These are phyloP conservation scores for Aspergillus oerlinghausenensis DNA, from an alignment of 2,329 filamentous ascomycete genomes.

Conservation along the genomic window DNA sequence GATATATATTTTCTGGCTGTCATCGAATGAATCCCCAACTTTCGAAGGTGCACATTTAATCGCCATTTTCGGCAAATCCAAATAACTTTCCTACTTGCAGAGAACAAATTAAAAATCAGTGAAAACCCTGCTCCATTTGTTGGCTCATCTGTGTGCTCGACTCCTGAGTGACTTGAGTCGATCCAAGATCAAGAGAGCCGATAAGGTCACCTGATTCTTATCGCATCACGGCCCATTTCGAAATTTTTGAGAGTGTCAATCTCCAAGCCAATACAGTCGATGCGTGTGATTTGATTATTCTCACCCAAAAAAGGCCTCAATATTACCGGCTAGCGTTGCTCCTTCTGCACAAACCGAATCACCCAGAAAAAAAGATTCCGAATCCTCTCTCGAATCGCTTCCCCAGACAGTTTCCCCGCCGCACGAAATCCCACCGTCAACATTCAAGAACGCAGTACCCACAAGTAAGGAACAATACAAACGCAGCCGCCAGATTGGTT, in stretches of 20 bases:
- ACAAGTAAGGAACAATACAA: neutral
- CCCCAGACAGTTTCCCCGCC: neutral
- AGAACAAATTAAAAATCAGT: neutral
- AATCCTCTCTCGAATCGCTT: neutral
- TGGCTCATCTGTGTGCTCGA: neutral
- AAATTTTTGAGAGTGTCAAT: neutral
- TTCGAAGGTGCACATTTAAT: neutral
- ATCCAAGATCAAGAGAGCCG: neutral
- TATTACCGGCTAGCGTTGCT: neutral
- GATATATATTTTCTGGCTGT: neutral
- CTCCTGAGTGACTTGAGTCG: neutral
- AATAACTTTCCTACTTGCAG: neutral
- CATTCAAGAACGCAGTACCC: neutral
- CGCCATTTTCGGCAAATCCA: neutral
- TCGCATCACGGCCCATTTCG: neutral
- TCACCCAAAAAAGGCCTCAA: neutral
- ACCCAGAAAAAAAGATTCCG: neutral
- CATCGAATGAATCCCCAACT: too few species aligned
- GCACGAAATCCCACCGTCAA: neutral
- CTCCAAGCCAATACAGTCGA: neutral
- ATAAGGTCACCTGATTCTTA: neutral
- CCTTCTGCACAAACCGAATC: neutral
- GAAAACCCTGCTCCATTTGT: neutral
- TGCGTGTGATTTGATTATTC: neutral
- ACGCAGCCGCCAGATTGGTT: constrained; percentile 1